phyloP scores from a whole-genome alignment of 1,284 basidiomycete genomes.

The Sporisorium scitamineum region DNA sequence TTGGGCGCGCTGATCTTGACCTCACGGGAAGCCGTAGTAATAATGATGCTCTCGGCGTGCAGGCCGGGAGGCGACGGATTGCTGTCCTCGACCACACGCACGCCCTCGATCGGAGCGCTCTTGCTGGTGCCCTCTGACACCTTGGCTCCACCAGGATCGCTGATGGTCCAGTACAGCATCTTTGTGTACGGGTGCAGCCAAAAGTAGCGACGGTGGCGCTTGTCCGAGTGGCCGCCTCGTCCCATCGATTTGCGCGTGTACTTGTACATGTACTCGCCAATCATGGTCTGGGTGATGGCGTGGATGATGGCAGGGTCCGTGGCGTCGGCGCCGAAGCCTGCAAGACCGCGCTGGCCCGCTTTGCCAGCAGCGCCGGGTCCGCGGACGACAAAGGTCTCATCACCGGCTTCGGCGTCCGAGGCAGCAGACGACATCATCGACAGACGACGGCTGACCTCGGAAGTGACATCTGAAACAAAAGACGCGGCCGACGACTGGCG shows the following conservation, averaged over 20 bases:
- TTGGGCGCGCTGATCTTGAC: slow-evolving; percentile 97
- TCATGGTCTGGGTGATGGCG: slow-evolving; percentile 99
- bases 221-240: slow-evolving; percentile 84
- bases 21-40: slow-evolving; percentile 91
- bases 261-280: slow-evolving; percentile 98
- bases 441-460: slow-evolving; percentile 53
- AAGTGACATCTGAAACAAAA: slow-evolving; percentile 62
- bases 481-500: slow-evolving; percentile 56
- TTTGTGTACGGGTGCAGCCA: slow-evolving; percentile 99
- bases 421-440: slow-evolving; percentile 54
- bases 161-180: slow-evolving; percentile 95
- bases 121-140: slow-evolving; percentile 93
- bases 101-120: slow-evolving; percentile 96
- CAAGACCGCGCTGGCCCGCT: slow-evolving; percentile 24
- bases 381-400: slow-evolving; percentile 40
- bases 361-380: slow-evolving; percentile 17
- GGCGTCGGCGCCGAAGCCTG: slow-evolving; percentile 36
- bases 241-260: slow-evolving; percentile 93
- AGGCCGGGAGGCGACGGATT: slow-evolving; percentile 93
- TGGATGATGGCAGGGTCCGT: slow-evolving; percentile 74
- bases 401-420: slow-evolving; percentile 41
- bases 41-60: slow-evolving; percentile 89
- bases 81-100: slow-evolving; percentile 87
- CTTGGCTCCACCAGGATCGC: slow-evolving; percentile 87
- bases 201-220: slow-evolving; percentile 94